Base-by-base conservation (phyloP, 331 rosid species). In the Arachis monticola region DNA sequence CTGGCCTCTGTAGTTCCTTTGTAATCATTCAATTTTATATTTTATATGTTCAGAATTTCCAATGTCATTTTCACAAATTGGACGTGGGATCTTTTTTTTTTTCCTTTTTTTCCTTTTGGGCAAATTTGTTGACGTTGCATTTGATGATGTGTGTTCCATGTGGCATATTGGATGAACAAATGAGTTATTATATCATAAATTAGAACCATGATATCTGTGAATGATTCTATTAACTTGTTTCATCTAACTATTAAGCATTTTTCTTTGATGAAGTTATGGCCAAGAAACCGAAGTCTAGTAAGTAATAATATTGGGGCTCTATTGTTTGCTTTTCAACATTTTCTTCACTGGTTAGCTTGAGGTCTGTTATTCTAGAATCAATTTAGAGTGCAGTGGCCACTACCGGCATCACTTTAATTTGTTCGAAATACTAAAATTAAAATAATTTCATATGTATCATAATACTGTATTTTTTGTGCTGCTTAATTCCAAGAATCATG, bases 71-170 rank as follows among this genome's bases (percentile, higher is more conserved):
- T 45, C 17, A 44, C 32, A 47, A 9, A 10, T 8, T 57, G 60
- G 41, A 12, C 7, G 10, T 31, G 69, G 50, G 55, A 70, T 22
- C 27, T 0, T 22, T 22, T 22, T 22, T 22, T 22, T 17, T 22
- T 22, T 22, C 22, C 22, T 22, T 22, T 22, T 22, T 22, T 22
- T 0, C 1, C 27, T 22, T 22, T 22, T 22, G 27, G 27, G 64
- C 47, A 61, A 79, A 70, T n/a, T 55, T 63, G 70, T 47, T 32
- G 60, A 5, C 72, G 53, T 1, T 81, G 70, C 60, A 73, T 30
- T 59, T 73, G 6, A 41, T 3, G 45, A 41, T 41, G 45, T 41
- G 45, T 4, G 45, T 22, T 22, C 45, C 45, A 41, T 6, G 45
- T 41, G 45, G 27, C 45, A 41, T 41, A 41, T 41, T 41, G 6